Evolutionary conservation across 2,329 filamentous ascomycete genomes (phyloP), one percentile per base, ranked within the genome.

Genomic region (Monosporascus sp.): DNA sequence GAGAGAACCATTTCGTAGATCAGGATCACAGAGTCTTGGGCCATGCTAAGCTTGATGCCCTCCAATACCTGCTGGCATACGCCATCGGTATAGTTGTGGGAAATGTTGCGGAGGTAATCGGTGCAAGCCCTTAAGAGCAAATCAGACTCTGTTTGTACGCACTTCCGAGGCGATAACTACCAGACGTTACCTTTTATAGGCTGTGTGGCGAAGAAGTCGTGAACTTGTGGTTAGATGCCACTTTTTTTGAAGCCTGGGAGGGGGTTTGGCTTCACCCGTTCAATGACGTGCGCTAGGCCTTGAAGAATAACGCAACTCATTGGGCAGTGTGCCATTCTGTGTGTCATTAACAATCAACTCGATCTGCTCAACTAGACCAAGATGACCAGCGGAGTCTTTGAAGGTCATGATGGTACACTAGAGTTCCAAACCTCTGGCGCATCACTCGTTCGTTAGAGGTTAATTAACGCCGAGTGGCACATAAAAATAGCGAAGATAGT

Each of bases 121-220:
- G 53, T 54, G 0, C 54, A 51, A 1, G 59, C 60, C 47, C 59
- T 55, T 63, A 2, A 22, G 27, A 31, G 27, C 3, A 31, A 11
- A 31, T 31, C 4, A 31, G 27, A 14, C 4, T 11, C 27, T 14
- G 27, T 5, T 5, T 31, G 4, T 11, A 31, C 27, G 27, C 6
- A 31, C 27, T 31, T 31, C 4, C 27, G 27, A 31, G 27, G 4
- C 1, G 27, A 31, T 5, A 31, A 14, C 27, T 7, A 11, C 3
- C 1, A 11, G 25, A 27, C 27, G 9, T 25, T 44, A 58, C 57
- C 55, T 39, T 50, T 44, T 11, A 60, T 38, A 6, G 56, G 55
- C 36, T 55, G 54, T 5, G 57, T 58, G 8, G 52, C 58, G 47
- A 62, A 60, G 42, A 64, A 57, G 34, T 60, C 57, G 27, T 63